Evolutionary conservation across 2,329 filamentous ascomycete species (phyloP), one percentile per base, ranked within the genome.

Genomic region (Grosmannia huntii): DNA sequence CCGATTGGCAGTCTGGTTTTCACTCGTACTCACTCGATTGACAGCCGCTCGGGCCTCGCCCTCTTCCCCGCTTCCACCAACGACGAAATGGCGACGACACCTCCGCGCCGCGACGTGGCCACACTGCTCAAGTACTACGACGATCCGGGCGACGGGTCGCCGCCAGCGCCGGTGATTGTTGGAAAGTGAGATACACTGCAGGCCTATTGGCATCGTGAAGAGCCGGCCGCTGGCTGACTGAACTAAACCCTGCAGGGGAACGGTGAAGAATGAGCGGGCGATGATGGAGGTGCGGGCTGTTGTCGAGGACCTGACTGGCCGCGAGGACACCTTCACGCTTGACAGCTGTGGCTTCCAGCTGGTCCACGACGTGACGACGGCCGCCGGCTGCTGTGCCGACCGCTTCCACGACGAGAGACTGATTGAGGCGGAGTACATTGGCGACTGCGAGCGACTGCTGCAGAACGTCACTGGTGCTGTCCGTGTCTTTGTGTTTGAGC

Each of bases 241-340:
- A n/a, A 44, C 31, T 2, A 33, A 33, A 33, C 4, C 38, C 44
- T 48, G n/a, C 44, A 61, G 60, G 21, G 53, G 46, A 12, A 61
- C 59, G 6, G 61, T 63, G 9, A 62, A 52, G 16, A 62, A 71
- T 61, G 65, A 69, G 57, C 64, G 69, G 0, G 67, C 66, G 31
- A 65, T 67, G 64, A 64, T 63, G 10, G 54, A 65, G 6, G 70
- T 87, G 78, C 5, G 4, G 68, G 75, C 63, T 74, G 78, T 27
- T 67, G 72, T 66, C 21, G 64, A 62, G 4, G 74, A 76, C 59
- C 64, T 77, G 31, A 68, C 67, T 25, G 74, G 73, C 19, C 83
- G 86, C 65, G 82, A 87, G 58, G 83, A 86, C 61, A 83, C 86
- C 65, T 87, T 83, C 0, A 68, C 73, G 9, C 72, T 73, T 21